Evolutionary conservation across 2,329 filamentous ascomycete genomes (phyloP).

Genomic region (Colletotrichum sp.): DNA sequence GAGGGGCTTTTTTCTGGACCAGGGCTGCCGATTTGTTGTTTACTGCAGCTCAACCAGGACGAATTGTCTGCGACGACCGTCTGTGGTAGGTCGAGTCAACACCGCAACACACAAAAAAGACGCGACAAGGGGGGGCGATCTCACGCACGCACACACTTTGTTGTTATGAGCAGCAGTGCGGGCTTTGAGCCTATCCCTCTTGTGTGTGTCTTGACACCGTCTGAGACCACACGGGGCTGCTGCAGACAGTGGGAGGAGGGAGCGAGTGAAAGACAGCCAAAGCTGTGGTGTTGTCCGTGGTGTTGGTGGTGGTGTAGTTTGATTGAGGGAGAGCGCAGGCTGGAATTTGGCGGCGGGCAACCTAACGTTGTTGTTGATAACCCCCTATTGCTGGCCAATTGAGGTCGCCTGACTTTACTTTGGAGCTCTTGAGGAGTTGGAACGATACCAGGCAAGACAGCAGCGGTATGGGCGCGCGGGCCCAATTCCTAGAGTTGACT

Average conservation of each 20-base stretch:
- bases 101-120: conserved; percentile 3
- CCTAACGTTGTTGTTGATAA: neutral
- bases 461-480: neutral
- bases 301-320: neutral
- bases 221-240: conserved; percentile 1
- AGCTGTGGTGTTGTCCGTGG: neutral
- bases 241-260: neutral
- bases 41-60: conserved; percentile 19
- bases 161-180: conserved; percentile 15
- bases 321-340: neutral
- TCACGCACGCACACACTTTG: conserved; percentile 3
- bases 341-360: neutral
- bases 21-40: conserved; percentile 37
- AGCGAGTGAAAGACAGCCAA: neutral
- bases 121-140: conserved; percentile 8
- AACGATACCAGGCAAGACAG: neutral
- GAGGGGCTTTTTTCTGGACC: neutral
- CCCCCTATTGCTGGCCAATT: conserved; percentile 5
- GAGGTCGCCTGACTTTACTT: neutral
- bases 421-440: neutral
- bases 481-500: neutral
- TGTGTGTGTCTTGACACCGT: conserved; percentile 3
- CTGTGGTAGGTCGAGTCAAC: conserved; percentile 4
- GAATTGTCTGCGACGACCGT: conserved; percentile 4
- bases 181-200: conserved; percentile 10